Conservation (phyloP, 352 stramenopile species). For the Pythium rishiriense region DNA sequence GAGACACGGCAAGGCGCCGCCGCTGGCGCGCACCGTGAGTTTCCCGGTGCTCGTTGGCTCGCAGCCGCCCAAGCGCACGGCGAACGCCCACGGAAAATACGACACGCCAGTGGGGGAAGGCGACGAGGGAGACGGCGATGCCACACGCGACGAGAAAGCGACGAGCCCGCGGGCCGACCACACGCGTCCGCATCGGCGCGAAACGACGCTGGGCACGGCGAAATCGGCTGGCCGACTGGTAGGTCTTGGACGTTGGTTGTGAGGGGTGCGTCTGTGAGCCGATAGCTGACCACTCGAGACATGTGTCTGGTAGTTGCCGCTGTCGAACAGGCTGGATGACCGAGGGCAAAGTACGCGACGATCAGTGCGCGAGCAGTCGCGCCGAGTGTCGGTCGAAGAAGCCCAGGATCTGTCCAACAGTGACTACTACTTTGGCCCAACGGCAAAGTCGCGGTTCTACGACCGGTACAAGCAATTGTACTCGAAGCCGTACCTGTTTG, state of each 20-base stretch:
- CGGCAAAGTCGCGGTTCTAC: constrained; percentile 60
- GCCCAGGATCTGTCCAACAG: constrained; percentile 41
- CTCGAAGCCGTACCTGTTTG: constrained; percentile 66
- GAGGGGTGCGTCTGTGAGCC: not conserved
- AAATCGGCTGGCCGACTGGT: constrained; percentile 20
- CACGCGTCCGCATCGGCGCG: not conserved
- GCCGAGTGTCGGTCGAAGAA: constrained; percentile 41
- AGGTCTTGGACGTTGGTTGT: not conserved
- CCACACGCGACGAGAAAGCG: not conserved
- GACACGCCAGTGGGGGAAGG: not conserved
- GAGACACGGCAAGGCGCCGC: constrained; percentile 16
- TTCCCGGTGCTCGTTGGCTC: constrained; percentile 4
- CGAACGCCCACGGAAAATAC: not conserved
- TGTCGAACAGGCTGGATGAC: not conserved
- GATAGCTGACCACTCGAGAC: too few species aligned
- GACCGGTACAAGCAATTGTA: constrained; percentile 61
- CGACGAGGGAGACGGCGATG: constrained; percentile 2
- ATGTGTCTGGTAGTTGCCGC: constrained; percentile 6
- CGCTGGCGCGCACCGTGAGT: constrained; percentile 19
- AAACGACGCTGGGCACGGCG: constrained; percentile 6
- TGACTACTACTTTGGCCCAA: constrained; percentile 63
- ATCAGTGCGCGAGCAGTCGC: constrained; percentile 15
- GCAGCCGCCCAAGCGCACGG: not conserved
- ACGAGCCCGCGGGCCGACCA: constrained; percentile 5
- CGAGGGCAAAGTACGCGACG: constrained; percentile 2